Conservation (phyloP, 208 protist genomes). For the Lotmaria passim region DNA sequence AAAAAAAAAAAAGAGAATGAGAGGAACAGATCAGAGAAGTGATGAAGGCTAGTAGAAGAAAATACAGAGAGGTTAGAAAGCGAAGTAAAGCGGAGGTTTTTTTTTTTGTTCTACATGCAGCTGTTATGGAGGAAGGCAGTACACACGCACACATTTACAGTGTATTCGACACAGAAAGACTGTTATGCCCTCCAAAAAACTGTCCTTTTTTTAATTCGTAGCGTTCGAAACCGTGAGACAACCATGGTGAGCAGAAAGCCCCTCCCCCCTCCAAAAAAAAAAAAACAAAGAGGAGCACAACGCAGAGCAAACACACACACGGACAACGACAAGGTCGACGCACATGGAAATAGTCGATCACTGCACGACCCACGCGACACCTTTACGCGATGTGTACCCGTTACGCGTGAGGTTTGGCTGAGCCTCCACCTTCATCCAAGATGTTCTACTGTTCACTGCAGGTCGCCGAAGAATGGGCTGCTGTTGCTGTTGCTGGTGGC, state of each 20-base stretch:
- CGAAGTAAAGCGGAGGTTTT: no score
- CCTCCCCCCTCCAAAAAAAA: not conserved
- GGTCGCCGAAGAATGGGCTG: slow-evolving; percentile 10
- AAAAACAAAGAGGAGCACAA: not conserved
- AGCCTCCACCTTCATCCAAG: slow-evolving; percentile 31
- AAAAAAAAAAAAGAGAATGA: not conserved
- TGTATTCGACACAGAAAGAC: no score
- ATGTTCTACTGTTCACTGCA: not conserved
- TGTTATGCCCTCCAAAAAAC: no score
- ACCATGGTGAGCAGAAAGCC: no score
- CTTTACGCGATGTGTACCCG: slow-evolving; percentile 34
- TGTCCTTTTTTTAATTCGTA: no score
- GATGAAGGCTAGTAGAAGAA: not conserved
- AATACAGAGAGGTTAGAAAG: not conserved
- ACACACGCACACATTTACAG: no score
- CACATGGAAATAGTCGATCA: slow-evolving; percentile 1
- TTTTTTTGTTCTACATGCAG: no score
- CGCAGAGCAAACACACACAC: no score
- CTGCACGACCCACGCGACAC: slow-evolving; percentile 61
- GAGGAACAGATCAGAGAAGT: not conserved
- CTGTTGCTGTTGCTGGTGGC: slow-evolving; percentile 1
- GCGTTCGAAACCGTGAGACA: no score
- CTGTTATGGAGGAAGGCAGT: no score
- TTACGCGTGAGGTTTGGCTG: slow-evolving; percentile 41
- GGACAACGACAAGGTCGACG: not conserved